Evolutionary conservation across 208 protist species (phyloP), one percentile per base, ranked within the genome.

Genomic region (Wallacemonas sp.): DNA sequence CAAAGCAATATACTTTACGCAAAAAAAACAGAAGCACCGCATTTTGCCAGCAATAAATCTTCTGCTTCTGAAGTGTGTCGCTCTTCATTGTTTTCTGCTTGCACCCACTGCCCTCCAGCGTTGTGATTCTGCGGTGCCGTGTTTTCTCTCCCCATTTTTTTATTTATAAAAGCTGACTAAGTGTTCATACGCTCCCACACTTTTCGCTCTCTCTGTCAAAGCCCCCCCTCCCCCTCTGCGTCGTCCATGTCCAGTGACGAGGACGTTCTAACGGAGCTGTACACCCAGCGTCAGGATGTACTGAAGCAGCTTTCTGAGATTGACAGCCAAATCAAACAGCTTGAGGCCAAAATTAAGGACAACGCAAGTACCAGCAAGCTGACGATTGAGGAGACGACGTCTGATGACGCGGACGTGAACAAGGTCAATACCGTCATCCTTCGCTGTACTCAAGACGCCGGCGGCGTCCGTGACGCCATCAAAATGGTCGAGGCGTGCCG

Each of bases 271-370:
- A 82, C 78, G 1, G 74, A 66, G 19, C 83, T 94, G 30, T 96
- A 96, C 72, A 66, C 82, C 14, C 78, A 78, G 41, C 78, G 90
- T 6, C 81, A 92, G 57, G 76, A 90, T 49, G 67, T 96, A 12
- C 56, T 94, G 36, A 92, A 90, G 65, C 68, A 96, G 52, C 76
- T 96, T 0, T 65, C 74, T 12, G 90, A 96, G 41, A 78, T 96
- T 3, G 90, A 96, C 65, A 72, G 52, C 5, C 77, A 63, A 23
- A 93, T 94, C 39, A 80, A 83, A 52, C 34, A 46, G 33, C 33
- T 92, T 1, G 87, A 96, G 65, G 66, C 75, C 8, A 73, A 90
- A 33, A 80, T 94, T 3, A 76, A 82, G 11, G 74, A 77, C 4
- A 76, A 87, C 49, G 55, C 56, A 0, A 68, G 43, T 16, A 52